Evolutionary conservation across 495 filamentous ascomycete genomes (phyloP).

Genomic region (Penicillium silybi): DNA sequence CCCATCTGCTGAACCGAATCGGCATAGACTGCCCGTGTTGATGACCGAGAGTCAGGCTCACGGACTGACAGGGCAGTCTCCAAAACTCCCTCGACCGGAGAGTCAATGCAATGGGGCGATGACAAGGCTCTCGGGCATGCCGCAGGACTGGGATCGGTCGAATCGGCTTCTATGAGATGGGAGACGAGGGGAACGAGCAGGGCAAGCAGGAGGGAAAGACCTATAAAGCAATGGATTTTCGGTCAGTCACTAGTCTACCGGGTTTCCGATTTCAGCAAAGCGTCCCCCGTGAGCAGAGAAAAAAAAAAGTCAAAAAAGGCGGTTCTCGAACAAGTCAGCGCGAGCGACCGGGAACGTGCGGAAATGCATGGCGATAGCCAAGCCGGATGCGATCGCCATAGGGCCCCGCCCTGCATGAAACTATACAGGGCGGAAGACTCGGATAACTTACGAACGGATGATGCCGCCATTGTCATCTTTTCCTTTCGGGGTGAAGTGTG

Average conservation of each 20-base stretch:
- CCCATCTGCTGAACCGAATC: conserved; percentile 38
- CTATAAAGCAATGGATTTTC: conserved; percentile 14
- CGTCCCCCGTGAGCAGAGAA: conserved; percentile 12
- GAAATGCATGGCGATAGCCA: conserved; percentile 16
- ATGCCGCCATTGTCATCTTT: conserved; percentile 4
- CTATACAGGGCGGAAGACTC: conserved; percentile 13
- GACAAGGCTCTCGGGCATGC: conserved; percentile 15
- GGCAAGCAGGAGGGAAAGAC: conserved; percentile 11
- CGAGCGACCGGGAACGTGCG: conserved; percentile 25
- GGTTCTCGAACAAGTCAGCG: conserved; percentile 15
- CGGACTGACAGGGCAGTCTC: conserved; percentile 12
- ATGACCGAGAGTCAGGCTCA: conserved; percentile 12
- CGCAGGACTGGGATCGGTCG: not conserved
- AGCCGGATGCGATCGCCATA: conserved; percentile 17
- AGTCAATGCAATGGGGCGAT: conserved; percentile 18
- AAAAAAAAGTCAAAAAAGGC: conserved; percentile 2
- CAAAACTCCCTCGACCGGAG: conserved; percentile 8
- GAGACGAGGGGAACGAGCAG: conserved; percentile 14
- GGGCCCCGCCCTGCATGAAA: not conserved
- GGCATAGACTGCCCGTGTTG: conserved; percentile 19
- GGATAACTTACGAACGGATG: conserved; percentile 22
- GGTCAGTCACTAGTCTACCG: conserved; percentile 13
- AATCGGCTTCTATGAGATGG: conserved; percentile 11
- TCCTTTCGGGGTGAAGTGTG: not conserved
- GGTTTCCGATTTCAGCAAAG: conserved; percentile 24